phyloP scores from a whole-genome alignment of 495 filamentous ascomycete genomes.

The Aspergillus campestris region DNA sequence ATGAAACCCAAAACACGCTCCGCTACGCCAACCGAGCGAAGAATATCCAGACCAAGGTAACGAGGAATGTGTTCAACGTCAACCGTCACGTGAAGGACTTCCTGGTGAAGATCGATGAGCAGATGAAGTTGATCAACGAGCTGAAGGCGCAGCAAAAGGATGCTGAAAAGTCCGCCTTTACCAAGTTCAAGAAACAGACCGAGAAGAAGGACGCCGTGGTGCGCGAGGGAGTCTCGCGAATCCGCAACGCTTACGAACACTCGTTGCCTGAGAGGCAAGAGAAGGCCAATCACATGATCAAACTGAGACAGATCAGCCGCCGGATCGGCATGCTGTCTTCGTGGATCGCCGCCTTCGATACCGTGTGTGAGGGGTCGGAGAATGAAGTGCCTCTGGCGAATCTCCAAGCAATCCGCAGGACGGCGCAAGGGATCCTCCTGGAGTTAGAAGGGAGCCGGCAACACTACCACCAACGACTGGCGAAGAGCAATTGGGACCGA shows the following conservation, averaged over 20 bases:
- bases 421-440: slow-evolving; percentile 74
- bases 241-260: slow-evolving; percentile 79
- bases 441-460: slow-evolving; percentile 86
- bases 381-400: slow-evolving; percentile 56
- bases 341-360: slow-evolving; percentile 91
- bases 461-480: slow-evolving; percentile 75
- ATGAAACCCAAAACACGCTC: slow-evolving; percentile 97
- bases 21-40: slow-evolving; percentile 97
- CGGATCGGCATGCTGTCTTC: slow-evolving; percentile 74
- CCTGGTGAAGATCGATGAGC: slow-evolving; percentile 94
- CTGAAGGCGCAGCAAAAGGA: slow-evolving; percentile 88
- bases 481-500: slow-evolving; percentile 77
- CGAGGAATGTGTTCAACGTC: slow-evolving; percentile 96
- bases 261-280: slow-evolving; percentile 71
- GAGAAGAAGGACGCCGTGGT: slow-evolving; percentile 73
- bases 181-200: slow-evolving; percentile 79
- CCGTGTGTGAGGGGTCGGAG: slow-evolving; percentile 63
- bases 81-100: slow-evolving; percentile 99
- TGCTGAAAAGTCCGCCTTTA: slow-evolving; percentile 74
- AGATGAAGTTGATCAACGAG: slow-evolving; percentile 87
- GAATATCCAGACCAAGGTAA: slow-evolving; percentile 99
- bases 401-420: slow-evolving; percentile 71
- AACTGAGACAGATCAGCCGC: slow-evolving; percentile 72
- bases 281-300: slow-evolving; percentile 70
- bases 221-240: slow-evolving; percentile 72